Evolutionary conservation across 2,329 filamentous ascomycete species (phyloP).

Genomic region (Juglanconis oblonga): DNA sequence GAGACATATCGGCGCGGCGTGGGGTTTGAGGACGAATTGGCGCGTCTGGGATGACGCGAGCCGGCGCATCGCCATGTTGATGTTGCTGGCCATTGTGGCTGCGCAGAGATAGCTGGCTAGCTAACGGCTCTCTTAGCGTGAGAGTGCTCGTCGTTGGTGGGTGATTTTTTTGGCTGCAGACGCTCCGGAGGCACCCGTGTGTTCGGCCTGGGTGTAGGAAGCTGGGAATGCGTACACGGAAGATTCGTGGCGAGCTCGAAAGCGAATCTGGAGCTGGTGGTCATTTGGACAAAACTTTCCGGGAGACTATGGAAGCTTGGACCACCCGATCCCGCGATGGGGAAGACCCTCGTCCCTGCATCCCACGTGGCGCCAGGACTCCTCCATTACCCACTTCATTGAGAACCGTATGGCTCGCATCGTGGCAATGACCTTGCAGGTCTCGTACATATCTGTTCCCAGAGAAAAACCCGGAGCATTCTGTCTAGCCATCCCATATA

Average conservation of each 20-base stretch:
- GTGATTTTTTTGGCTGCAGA: not conserved
- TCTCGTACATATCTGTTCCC: too few relatives aligned
- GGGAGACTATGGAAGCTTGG: not conserved
- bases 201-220: too few relatives aligned
- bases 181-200: too few relatives aligned
- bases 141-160: not conserved
- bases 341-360: not conserved
- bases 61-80: constrained; percentile 8
- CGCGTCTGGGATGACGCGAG: constrained; percentile 7
- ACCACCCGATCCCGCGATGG: not conserved
- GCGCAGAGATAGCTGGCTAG: too few relatives aligned
- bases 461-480: too few relatives aligned
- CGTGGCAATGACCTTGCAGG: too few relatives aligned
- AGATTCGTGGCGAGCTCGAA: too few relatives aligned
- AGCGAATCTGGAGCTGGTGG: not conserved
- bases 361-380: not conserved
- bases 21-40: constrained; percentile 8
- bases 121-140: not conserved
- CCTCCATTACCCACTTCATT: too few relatives aligned
- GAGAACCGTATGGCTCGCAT: too few relatives aligned
- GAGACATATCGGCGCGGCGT: constrained; percentile 14
- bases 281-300: not conserved
- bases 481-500: too few relatives aligned
- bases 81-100: constrained; percentile 11
- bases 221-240: too few relatives aligned